These are phyloP conservation scores for Telfairia occidentalis DNA, from an alignment of 331 rosid species.

Conservation along the genomic window DNA sequence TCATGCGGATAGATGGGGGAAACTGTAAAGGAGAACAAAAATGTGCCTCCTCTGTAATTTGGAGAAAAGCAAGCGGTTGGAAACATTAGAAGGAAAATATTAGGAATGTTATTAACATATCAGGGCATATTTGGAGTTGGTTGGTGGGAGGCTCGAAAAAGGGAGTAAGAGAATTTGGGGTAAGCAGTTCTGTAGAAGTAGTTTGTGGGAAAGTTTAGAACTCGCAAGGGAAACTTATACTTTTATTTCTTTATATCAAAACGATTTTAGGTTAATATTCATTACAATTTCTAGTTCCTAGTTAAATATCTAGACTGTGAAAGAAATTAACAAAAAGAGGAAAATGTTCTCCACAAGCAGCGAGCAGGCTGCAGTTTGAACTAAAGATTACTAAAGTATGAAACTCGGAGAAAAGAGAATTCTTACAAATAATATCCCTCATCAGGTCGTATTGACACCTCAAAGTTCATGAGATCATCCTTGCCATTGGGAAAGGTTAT, in stretches of 20 bases:
- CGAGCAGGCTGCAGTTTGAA: neutral
- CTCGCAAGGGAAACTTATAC: neutral
- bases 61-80: neutral
- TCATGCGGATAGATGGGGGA: conserved; percentile 91
- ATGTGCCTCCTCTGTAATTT: conserved; percentile 62
- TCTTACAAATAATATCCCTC: conserved; percentile 76
- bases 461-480: conserved; percentile 85
- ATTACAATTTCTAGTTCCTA: neutral
- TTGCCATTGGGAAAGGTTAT: conserved; percentile 72
- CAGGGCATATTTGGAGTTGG: neutral
- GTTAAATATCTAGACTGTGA: neutral
- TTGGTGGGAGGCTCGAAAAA: neutral
- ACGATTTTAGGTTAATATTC: neutral
- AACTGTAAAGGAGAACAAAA: conserved; percentile 75
- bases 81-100: neutral
- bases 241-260: neutral
- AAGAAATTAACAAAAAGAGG: neutral
- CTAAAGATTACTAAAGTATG: neutral
- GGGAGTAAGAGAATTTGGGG: neutral
- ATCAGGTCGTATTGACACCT: conserved; percentile 75
- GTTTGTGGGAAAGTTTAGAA: neutral
- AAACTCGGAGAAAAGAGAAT: neutral
- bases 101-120: neutral
- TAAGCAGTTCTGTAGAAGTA: neutral
- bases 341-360: neutral